Evolutionary conservation across 306 rosid species (phyloP), one percentile per base, ranked within the genome.

Genomic region (Vigna hirtella): DNA sequence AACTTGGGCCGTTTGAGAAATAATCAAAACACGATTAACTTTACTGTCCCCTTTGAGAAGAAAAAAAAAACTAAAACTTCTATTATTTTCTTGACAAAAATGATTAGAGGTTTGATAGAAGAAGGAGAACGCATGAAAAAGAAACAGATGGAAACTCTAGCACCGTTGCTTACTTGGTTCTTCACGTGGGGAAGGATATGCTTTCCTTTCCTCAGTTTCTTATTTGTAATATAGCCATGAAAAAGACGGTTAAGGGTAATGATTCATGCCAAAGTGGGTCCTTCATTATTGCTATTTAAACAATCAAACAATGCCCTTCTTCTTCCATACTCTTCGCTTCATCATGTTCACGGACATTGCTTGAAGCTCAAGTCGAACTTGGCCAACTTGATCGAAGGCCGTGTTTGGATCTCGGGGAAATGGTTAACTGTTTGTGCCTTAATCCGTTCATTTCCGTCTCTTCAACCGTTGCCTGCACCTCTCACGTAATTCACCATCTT

Each of bases 101-200:
- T 63, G 4, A 63, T n/a, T 63, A 4, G 24, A 8, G 17, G 50
- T 0, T 20, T 42, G 5, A 1, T 28, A 63, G 74, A 43, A 22
- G 59, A 17, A 16, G 57, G 26, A 12, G 52, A 55, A 47, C 26
- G 34, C 7, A 2, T 66, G 8, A 9, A n/a, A 66, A 14, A 53
- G 17, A 28, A 14, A 64, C 82, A 82, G 49, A 63, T 30, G 80
- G 84, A 79, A 58, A 34, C 43, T 76, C 56, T 32, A 26, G 16
- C 72, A 38, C 78, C 76, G 76, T 64, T 77, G 84, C 18, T 64
- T 73, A 83, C 17, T 63, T 73, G 79, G 50, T 77, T 24, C 38
- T 55, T 73, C 80, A 69, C 73, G 84, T 73, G 90, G 83, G 47
- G 77, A 72, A 85, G 72, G 59, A 72, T 74, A 77, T 80, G 9